These are phyloP conservation scores for Spongospora subterranea DNA, from an alignment of 208 protist genomes.

Conservation along the genomic window DNA sequence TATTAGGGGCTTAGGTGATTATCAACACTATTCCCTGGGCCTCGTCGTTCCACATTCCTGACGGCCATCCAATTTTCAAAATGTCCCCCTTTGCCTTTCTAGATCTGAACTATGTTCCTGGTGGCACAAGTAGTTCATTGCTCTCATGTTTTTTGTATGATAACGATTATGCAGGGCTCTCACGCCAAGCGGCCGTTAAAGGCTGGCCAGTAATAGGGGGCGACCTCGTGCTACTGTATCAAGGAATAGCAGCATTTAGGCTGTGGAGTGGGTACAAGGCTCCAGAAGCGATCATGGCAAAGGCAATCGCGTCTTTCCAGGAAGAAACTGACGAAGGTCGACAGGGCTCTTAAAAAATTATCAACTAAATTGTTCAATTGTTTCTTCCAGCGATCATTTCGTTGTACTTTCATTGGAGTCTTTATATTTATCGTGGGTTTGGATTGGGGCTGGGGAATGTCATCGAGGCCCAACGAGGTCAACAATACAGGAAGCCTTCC, in stretches of 20 bases:
- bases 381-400: too few relatives aligned
- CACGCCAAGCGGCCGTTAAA: neutral
- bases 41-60: neutral
- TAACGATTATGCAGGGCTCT: neutral
- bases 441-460: neutral
- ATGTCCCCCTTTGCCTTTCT: slow-evolving; percentile 1
- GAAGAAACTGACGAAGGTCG: too few relatives aligned
- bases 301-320: neutral
- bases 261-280: neutral
- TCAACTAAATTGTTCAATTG: too few relatives aligned
- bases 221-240: neutral
- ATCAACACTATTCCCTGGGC: neutral
- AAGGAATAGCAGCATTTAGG: neutral
- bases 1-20: slow-evolving; percentile 6
- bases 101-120: neutral
- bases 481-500: too few relatives aligned
- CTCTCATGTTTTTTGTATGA: neutral
- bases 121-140: neutral
- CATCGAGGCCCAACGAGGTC: neutral
- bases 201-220: neutral
- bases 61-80: neutral
- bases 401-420: too few relatives aligned
- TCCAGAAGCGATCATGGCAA: neutral
- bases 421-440: neutral
- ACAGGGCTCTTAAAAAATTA: too few relatives aligned